phyloP scores from a whole-genome alignment of 2,329 filamentous ascomycete genomes.

The Monilinia vaccinii-corymbosi region DNA sequence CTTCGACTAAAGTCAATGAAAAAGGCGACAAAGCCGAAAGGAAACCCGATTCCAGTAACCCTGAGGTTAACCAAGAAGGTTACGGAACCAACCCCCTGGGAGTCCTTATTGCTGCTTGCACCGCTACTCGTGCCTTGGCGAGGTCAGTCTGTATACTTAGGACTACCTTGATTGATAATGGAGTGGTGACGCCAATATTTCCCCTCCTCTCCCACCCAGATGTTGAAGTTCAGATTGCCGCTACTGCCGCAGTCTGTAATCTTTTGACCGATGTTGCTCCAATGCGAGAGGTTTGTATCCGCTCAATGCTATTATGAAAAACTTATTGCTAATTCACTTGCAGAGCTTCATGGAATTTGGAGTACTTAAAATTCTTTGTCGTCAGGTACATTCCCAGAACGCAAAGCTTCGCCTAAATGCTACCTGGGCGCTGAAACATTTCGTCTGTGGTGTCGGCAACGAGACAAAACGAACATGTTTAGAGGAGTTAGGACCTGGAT shows the following conservation, averaged over 20 bases:
- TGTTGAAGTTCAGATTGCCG: constrained; percentile 74
- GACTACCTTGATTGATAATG: constrained; percentile 80
- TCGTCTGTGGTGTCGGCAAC: constrained; percentile 63
- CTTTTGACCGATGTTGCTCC: constrained; percentile 82
- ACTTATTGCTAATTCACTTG: constrained; percentile 4
- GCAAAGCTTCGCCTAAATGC: constrained; percentile 75
- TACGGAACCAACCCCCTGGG: constrained; percentile 66
- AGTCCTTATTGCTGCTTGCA: constrained; percentile 79
- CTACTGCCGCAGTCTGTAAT: constrained; percentile 78
- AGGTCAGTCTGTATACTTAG: constrained; percentile 76
- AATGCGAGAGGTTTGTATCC: constrained; percentile 65
- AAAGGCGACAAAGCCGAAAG: constrained; percentile 30
- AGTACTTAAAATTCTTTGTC: constrained; percentile 67
- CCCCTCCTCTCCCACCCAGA: constrained; percentile 65
- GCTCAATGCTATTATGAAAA: background rate
- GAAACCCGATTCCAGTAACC: constrained; percentile 10
- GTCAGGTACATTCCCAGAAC: constrained; percentile 74
- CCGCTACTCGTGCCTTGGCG: constrained; percentile 70
- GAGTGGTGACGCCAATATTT: constrained; percentile 69
- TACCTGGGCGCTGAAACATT: constrained; percentile 88
- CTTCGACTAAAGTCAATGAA: constrained; percentile 30
- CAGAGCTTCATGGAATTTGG: constrained; percentile 66
- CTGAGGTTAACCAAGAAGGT: constrained; percentile 27
- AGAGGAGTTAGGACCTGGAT: constrained; percentile 66
- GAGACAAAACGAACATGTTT: constrained; percentile 69